phyloP scores from a whole-genome alignment of 495 filamentous ascomycete genomes.

The Jackrogersella multiformis region DNA sequence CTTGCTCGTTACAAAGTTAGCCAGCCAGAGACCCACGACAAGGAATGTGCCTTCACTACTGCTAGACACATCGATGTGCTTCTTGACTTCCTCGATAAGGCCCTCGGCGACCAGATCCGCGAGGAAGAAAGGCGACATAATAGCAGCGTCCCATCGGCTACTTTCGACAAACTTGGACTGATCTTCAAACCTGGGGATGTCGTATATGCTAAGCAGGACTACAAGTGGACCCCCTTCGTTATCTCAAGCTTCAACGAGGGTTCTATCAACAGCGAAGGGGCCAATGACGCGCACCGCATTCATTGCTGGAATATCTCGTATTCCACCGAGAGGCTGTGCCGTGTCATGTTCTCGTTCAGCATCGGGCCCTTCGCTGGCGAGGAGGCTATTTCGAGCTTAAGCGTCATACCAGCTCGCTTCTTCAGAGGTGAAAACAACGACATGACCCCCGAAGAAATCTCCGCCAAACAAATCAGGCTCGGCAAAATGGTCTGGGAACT shows the following conservation, averaged over 20 bases:
- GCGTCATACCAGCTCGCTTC: constrained; percentile 50
- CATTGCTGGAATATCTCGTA: constrained; percentile 50
- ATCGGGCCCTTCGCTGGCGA: constrained; percentile 49
- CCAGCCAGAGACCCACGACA: constrained; percentile 46
- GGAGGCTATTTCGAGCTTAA: constrained; percentile 44
- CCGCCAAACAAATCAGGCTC: constrained; percentile 41
- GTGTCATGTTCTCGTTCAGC: constrained; percentile 42
- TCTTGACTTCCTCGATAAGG: constrained; percentile 46
- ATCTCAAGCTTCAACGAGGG: constrained; percentile 38
- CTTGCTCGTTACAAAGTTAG: constrained; percentile 48
- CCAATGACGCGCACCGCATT: constrained; percentile 32
- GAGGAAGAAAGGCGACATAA: constrained; percentile 45
- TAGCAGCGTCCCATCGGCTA: constrained; percentile 40
- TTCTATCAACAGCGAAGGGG: neutral
- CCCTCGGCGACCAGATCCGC: constrained; percentile 39
- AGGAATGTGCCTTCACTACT: constrained; percentile 46
- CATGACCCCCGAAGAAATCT: constrained; percentile 16
- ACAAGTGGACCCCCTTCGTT: constrained; percentile 46
- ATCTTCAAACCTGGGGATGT: constrained; percentile 51
- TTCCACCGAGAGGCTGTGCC: constrained; percentile 33
- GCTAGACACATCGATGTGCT: constrained; percentile 52
- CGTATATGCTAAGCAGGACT: constrained; percentile 45
- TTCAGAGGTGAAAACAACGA: constrained; percentile 25
- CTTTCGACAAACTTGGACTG: constrained; percentile 51
- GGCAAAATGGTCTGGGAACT: constrained; percentile 53